Conservation (phyloP, 73 alveolate species). For the Paramecium sonneborni region DNA sequence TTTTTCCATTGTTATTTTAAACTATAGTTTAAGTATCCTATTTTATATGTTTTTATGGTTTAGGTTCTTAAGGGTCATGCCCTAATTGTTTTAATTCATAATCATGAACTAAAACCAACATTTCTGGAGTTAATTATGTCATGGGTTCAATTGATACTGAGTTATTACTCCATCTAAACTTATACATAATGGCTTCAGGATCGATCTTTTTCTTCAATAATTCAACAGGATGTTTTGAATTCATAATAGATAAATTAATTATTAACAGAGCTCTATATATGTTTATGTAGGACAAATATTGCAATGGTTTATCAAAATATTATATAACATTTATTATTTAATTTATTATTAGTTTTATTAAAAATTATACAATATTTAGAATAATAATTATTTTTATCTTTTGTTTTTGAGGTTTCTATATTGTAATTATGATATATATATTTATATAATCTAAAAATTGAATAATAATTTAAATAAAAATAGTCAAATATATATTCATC, state of each 20-base stretch:
- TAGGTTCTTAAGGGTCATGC: background rate
- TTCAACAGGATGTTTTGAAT: background rate
- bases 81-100: constrained; percentile 9
- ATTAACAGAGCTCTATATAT: background rate
- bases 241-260: background rate
- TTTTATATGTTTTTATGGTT: background rate
- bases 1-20: background rate
- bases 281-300: background rate
- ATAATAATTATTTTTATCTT: background rate
- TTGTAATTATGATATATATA: background rate
- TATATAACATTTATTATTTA: background rate
- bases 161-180: background rate
- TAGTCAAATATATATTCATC: background rate
- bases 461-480: background rate
- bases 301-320: background rate
- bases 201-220: background rate
- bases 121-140: background rate
- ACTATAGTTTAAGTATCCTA: background rate
- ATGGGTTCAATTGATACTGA: background rate
- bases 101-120: background rate
- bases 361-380: background rate
- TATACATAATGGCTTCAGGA: background rate
- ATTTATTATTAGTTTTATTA: background rate
- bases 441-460: background rate
- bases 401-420: background rate